Percentiles rank a stretch among this genome's conserved stretches.
Evolutionary conservation across 2,329 filamentous ascomycete genomes (phyloP).

Genomic region (Botrytis pseudocinerea): DNA sequence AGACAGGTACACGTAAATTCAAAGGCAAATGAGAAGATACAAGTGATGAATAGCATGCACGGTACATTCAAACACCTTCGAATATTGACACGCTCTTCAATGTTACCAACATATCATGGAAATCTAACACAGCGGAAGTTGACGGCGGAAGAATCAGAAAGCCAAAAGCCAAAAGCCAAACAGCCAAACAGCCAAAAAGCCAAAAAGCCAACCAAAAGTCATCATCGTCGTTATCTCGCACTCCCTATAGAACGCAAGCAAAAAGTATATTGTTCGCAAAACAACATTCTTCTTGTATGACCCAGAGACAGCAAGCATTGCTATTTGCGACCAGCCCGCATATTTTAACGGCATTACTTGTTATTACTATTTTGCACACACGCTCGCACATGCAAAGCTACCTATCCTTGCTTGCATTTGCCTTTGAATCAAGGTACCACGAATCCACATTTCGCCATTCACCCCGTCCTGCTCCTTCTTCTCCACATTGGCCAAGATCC

Average conservation of each 20-base stretch:
- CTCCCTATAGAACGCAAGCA: not conserved
- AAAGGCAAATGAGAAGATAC: not conserved
- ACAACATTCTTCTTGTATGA: not conserved
- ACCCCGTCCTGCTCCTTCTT: not conserved
- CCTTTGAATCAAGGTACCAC: not conserved
- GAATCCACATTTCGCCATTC: not conserved
- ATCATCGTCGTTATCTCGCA: not conserved
- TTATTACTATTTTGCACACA: not conserved
- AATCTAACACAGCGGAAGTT: not conserved
- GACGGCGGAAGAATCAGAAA: not conserved
- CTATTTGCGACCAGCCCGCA: not conserved
- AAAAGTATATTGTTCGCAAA: not conserved
- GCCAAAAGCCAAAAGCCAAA: not conserved
- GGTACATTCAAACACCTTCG: not conserved
- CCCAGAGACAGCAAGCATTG: not conserved
- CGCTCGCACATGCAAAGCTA: not conserved
- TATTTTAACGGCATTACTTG: not conserved
- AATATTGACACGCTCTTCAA: not conserved
- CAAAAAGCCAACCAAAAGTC: not conserved
- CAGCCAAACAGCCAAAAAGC: not conserved
- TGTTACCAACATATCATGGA: not conserved
- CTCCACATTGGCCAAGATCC: constrained; percentile 8
- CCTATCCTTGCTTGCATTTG: not conserved
- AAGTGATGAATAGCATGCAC: not conserved
- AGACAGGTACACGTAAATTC: not conserved